Evolutionary conservation across 2,329 filamentous ascomycete species (phyloP).

Genomic region (Scedosporium dehoogii): DNA sequence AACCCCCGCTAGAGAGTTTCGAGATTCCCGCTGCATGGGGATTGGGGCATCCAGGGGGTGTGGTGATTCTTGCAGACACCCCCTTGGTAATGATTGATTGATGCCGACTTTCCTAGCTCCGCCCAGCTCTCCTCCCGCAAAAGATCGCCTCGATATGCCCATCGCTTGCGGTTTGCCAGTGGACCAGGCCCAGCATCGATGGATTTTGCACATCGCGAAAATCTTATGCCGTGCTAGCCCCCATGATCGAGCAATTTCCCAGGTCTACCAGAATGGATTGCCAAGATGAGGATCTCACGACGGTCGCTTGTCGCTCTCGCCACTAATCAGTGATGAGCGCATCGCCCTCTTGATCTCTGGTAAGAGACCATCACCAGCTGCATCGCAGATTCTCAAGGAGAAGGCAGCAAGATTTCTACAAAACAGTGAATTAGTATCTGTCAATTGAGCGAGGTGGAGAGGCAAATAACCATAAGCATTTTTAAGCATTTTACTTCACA

Average conservation of each 20-base stretch:
- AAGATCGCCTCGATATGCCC: constrained; percentile 1
- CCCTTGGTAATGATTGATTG: neutral
- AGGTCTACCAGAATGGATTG: neutral
- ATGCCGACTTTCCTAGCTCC: neutral
- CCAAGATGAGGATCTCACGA: neutral
- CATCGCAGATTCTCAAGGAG: neutral
- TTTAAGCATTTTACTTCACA: no score
- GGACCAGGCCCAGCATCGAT: neutral
- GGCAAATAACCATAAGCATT: no score
- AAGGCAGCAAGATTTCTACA: neutral
- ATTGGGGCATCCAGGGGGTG: neutral
- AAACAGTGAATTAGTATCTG: neutral
- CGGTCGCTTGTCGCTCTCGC: neutral
- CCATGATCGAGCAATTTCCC: neutral
- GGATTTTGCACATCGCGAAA: neutral
- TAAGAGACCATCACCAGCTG: neutral
- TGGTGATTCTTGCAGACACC: neutral
- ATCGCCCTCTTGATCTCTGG: neutral
- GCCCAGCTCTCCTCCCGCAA: neutral
- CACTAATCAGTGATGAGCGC: neutral
- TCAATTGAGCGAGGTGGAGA: neutral
- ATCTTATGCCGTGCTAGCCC: neutral
- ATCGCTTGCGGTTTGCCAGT: neutral
- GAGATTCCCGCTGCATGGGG: neutral
- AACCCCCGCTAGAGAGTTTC: neutral